Percentiles rank a stretch among this genome's conserved stretches.
phyloP scores from a whole-genome alignment of 2,329 filamentous ascomycete species.

The Aspergillus luchuensis region DNA sequence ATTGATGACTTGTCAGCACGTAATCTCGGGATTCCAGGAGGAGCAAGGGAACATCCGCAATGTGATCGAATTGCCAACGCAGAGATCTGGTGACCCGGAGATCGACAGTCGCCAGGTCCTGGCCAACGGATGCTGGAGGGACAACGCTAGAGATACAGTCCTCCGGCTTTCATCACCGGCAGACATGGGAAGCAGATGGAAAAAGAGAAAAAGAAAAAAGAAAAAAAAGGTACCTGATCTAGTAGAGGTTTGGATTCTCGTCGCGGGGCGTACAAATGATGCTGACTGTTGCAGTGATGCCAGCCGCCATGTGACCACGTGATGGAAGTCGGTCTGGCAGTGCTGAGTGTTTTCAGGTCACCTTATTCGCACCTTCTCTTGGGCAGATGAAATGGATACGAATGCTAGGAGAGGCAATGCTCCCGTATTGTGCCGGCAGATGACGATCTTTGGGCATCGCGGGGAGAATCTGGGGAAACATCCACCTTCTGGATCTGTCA shows the following conservation, averaged over 20 bases:
- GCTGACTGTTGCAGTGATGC: conserved; percentile 1
- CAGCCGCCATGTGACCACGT: conserved; percentile 6
- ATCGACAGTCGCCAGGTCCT: conserved; percentile 29
- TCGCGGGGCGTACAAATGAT: conserved; percentile 7
- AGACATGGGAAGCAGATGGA: not conserved
- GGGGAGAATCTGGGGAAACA: conserved; percentile 7
- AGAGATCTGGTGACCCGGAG: conserved; percentile 40
- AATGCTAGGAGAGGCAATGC: not conserved
- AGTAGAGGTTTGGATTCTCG: not conserved
- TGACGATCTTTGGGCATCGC: conserved; percentile 7
- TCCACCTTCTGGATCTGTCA: conserved; percentile 3
- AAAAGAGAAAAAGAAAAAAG: too few species aligned
- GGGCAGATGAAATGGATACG: not conserved
- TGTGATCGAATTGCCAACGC: conserved; percentile 35
- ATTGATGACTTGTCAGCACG: conserved; percentile 20
- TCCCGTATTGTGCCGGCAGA: not conserved
- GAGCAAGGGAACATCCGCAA: conserved; percentile 14
- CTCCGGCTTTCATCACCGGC: not conserved
- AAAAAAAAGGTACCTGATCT: not conserved
- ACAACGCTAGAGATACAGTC: not conserved
- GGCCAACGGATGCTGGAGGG: conserved; percentile 9
- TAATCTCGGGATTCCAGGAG: conserved; percentile 12
- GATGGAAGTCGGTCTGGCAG: not conserved
- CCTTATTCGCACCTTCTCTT: not conserved
- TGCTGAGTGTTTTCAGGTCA: not conserved